phyloP scores from a whole-genome alignment of 371 early-diverging fungal genomes.

The Rhizopus arrhizus region DNA sequence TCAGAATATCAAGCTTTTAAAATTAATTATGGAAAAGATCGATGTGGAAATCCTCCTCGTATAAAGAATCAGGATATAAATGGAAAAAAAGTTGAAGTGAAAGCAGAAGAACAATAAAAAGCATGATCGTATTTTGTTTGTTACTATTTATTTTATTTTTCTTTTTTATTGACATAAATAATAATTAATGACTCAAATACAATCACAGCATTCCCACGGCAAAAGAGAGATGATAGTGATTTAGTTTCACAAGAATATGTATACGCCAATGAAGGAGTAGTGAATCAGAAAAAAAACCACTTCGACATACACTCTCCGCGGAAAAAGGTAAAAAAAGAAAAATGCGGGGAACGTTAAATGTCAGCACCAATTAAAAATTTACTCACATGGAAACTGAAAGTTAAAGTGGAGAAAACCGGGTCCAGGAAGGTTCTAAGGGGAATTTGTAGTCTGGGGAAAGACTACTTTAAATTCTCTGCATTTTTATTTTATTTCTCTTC shows the following conservation, averaged over 20 bases:
- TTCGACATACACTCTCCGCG: too few species aligned
- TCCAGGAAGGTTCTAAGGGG: constrained; percentile 31
- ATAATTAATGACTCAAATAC: too few species aligned
- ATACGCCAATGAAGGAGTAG: too few species aligned
- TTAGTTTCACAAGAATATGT: too few species aligned
- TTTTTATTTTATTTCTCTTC: not conserved
- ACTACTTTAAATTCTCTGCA: not conserved
- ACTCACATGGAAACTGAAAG: not conserved
- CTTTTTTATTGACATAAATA: too few species aligned
- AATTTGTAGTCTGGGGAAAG: not conserved
- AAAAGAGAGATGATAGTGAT: too few species aligned
- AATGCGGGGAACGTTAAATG: constrained; percentile 2
- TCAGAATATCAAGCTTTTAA: constrained; percentile 55
- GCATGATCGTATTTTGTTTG: not conserved
- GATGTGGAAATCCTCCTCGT: constrained; percentile 68
- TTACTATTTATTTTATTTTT: too few species aligned
- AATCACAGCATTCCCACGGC: too few species aligned
- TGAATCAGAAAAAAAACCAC: too few species aligned
- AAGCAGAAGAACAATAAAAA: not conserved
- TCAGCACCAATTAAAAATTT: not conserved
- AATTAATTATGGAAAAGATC: constrained; percentile 82
- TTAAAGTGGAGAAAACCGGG: constrained; percentile 35
- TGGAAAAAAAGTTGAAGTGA: not conserved
- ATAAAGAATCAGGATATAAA: not conserved
- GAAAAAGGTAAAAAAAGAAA: not conserved